Base-by-base conservation (phyloP, 164 flowering plant species). In the Vitis rotundifolia region DNA sequence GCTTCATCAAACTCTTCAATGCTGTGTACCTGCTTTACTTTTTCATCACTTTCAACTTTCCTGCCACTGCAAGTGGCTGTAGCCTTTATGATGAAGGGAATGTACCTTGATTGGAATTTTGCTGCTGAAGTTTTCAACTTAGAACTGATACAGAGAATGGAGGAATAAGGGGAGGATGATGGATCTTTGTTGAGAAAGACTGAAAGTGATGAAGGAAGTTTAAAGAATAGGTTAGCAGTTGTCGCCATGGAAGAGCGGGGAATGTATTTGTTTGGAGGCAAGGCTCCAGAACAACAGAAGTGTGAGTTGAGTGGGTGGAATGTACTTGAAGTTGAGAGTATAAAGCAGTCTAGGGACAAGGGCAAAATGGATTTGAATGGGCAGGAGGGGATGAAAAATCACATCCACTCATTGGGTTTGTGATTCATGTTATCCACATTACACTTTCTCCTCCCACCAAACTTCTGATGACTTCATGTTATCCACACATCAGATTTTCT, bases 1-100 rank as follows among this genome's bases (percentile, higher is more conserved):
- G 95, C 95, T 3, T 76, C 75, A 64, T 94, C 98, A 76, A 92
- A 94, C 53, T 94, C 97, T 22, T 80, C 78, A 0, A 73, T 65
- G 78, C 79, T 88, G 83, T 89, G 93, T 59, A 94, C 85, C 52
- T 83, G 74, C 66, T 75, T 73, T 0, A 94, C 97, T 28, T 88
- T 73, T 10, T 90, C 96, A 52, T 84, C 88, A 12, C 71, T 75
- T 59, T 55, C 52, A 0, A 26, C 70, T 48, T 85, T 79, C 53
- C 64, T 63, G 1, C 44, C 44, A 6, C 60, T 66, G 8, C 84
- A 19, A 19, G 84, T 63, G 19, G 83, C 66, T 1, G 78, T 37
- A 8, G 89, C 84, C 52, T 72, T 80, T 11, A 76, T 54, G 1
- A 63, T 49, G 65, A 79, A 53, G 15, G 61, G 9, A 5, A 22